Conservation (phyloP, 1,284 basidiomycete genomes). For the Testicularia cyperi region DNA sequence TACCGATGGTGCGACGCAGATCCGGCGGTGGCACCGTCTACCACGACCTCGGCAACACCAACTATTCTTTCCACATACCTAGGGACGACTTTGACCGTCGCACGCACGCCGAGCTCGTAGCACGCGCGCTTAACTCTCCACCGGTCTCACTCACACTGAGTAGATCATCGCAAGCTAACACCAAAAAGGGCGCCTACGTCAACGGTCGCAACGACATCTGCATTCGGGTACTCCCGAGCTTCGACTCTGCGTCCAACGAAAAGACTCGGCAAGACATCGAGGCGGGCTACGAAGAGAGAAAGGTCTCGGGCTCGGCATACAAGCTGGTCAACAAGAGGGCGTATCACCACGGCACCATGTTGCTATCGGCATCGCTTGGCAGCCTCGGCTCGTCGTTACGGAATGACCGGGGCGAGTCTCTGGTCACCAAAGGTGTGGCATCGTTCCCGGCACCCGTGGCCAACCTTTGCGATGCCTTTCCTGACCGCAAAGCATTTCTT, state of each 20-base stretch:
- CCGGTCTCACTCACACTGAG: constrained; percentile 28
- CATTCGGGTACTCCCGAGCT: constrained; percentile 65
- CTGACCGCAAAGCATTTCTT: constrained; percentile 55
- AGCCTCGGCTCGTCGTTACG: constrained; percentile 42
- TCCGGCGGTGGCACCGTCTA: constrained; percentile 98
- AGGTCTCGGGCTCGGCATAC: constrained; percentile 97
- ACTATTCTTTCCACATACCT: constrained; percentile 91
- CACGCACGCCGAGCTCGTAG: constrained; percentile 75
- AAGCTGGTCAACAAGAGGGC: constrained; percentile 88
- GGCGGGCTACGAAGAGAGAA: constrained; percentile 25
- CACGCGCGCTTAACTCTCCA: constrained; percentile 72
- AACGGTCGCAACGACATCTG: constrained; percentile 82
- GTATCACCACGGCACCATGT: constrained; percentile 99
- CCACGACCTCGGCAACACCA: constrained; percentile 94
- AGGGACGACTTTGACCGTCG: constrained; percentile 77
- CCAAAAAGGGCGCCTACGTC: constrained; percentile 62
- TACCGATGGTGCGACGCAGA: constrained; percentile 80
- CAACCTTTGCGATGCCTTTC: constrained; percentile 71
- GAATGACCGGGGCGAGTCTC: constrained; percentile 74
- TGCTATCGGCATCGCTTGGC: constrained; percentile 65
- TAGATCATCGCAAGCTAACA: constrained; percentile 1
- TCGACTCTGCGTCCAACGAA: constrained; percentile 65
- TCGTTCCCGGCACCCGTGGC: constrained; percentile 90
- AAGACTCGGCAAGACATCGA: constrained; percentile 10
- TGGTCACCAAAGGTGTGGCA: constrained; percentile 78